phyloP scores from a whole-genome alignment of 1,284 basidiomycete genomes.

The Fomitopsis betulina region DNA sequence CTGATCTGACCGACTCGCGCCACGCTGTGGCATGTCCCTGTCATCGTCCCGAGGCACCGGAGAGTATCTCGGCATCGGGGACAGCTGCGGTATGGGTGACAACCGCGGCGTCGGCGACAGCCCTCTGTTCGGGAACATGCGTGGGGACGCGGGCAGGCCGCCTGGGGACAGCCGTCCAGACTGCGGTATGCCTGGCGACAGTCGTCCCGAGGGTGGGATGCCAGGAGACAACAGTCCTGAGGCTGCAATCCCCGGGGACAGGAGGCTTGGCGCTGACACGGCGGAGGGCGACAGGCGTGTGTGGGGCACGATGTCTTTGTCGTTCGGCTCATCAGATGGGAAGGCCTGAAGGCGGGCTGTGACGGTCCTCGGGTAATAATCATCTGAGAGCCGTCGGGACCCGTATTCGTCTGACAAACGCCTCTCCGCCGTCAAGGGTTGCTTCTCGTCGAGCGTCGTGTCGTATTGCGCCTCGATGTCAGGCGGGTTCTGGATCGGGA shows the following conservation, averaged over 20 bases:
- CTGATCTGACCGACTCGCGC: not conserved
- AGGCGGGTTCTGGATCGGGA: constrained; percentile 37
- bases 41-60: not conserved
- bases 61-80: not conserved
- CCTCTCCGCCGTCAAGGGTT: not conserved
- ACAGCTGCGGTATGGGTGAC: not conserved
- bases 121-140: not conserved
- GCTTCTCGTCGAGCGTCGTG: not conserved
- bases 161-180: not conserved
- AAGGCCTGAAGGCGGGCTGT: not conserved
- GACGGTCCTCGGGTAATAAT: not conserved
- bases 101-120: not conserved
- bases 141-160: not conserved
- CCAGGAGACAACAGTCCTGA: not conserved
- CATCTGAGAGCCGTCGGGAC: not conserved
- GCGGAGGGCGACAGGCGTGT: not conserved
- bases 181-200: not conserved
- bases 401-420: not conserved
- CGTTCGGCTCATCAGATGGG: not conserved
- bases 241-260: not conserved
- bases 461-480: constrained; percentile 28
- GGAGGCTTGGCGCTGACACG: not conserved
- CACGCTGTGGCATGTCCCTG: not conserved
- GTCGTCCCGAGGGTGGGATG: not conserved
- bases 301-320: not conserved